phyloP scores from a whole-genome alignment of 208 protist genomes.

The Leishmania guyanensis region DNA sequence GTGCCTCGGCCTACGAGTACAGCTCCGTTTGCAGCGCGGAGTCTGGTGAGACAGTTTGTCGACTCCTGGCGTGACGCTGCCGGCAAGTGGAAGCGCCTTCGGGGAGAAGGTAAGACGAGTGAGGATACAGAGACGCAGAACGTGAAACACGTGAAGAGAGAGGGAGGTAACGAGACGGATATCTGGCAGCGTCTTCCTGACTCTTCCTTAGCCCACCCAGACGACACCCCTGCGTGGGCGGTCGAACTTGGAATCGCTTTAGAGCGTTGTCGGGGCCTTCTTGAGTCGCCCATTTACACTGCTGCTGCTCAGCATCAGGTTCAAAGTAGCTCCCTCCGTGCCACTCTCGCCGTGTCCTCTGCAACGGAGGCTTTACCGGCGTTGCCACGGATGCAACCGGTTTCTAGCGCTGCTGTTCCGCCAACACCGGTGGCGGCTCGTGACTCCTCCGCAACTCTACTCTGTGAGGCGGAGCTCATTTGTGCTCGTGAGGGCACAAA shows the following conservation, averaged over 20 bases:
- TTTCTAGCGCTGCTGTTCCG: background rate
- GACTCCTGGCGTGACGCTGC: constrained; percentile 14
- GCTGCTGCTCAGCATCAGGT: background rate
- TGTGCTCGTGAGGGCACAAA: constrained; percentile 41
- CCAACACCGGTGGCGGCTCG: background rate
- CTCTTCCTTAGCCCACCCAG: background rate
- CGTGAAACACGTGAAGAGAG: constrained; percentile 13
- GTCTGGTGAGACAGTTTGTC: background rate
- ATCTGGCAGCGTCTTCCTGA: background rate
- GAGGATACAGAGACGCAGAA: background rate
- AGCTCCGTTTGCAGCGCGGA: background rate
- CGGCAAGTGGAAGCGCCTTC: constrained; percentile 14
- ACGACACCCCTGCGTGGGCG: constrained; percentile 15
- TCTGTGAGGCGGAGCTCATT: constrained; percentile 46
- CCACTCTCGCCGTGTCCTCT: background rate
- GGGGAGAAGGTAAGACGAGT: background rate
- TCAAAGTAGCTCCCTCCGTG: background rate
- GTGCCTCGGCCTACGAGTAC: background rate
- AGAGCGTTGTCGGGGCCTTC: constrained; percentile 8
- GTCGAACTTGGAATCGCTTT: background rate
- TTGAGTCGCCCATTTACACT: constrained; percentile 1
- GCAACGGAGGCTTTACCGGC: background rate
- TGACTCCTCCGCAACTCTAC: background rate
- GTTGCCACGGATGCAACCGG: background rate
- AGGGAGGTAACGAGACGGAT: background rate